phyloP scores from a whole-genome alignment of 1,139 yeast species.

The Lodderomyces elongisporus region DNA sequence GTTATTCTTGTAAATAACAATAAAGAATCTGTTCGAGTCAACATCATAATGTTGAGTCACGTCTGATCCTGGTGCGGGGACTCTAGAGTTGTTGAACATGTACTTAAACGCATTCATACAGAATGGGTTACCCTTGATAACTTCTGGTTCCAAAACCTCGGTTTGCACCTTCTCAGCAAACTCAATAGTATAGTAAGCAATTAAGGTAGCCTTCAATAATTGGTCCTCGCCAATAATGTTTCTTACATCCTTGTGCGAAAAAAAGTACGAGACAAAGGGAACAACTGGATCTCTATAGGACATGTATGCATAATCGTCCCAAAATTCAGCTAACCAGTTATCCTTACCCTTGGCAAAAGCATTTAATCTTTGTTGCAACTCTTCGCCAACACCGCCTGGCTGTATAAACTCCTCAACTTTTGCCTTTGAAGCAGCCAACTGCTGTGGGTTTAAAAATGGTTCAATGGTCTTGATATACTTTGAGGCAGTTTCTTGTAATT shows the following conservation, averaged over 20 bases:
- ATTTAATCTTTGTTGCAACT: slow-evolving; percentile 61
- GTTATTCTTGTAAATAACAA: slow-evolving; percentile 71
- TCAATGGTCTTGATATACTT: slow-evolving; percentile 68
- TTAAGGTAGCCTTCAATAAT: slow-evolving; percentile 66
- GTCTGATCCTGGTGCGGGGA: slow-evolving; percentile 61
- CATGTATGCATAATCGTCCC: slow-evolving; percentile 94
- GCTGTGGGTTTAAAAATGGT: slow-evolving; percentile 55
- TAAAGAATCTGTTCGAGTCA: slow-evolving; percentile 60
- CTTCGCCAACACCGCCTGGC: slow-evolving; percentile 53
- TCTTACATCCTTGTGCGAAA: slow-evolving; percentile 66
- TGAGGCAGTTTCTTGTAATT: slow-evolving; percentile 63
- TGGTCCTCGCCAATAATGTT: slow-evolving; percentile 63
- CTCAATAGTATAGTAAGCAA: slow-evolving; percentile 49
- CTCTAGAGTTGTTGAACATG: slow-evolving; percentile 88
- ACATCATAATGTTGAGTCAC: slow-evolving; percentile 49
- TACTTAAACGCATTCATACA: slow-evolving; percentile 91
- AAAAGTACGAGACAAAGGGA: slow-evolving; percentile 90
- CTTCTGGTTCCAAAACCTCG: slow-evolving; percentile 70
- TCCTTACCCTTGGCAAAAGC: slow-evolving; percentile 58
- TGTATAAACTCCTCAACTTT: slow-evolving; percentile 63
- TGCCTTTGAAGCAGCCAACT: slow-evolving; percentile 51
- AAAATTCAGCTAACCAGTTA: slow-evolving; percentile 89
- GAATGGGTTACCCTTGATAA: slow-evolving; percentile 73
- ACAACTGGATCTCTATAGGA: slow-evolving; percentile 90
- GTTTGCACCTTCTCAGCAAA: slow-evolving; percentile 52